Percentiles rank a stretch among this genome's conserved stretches.
phyloP scores from a whole-genome alignment of 495 filamentous ascomycete species.

The Xylaria acuta region DNA sequence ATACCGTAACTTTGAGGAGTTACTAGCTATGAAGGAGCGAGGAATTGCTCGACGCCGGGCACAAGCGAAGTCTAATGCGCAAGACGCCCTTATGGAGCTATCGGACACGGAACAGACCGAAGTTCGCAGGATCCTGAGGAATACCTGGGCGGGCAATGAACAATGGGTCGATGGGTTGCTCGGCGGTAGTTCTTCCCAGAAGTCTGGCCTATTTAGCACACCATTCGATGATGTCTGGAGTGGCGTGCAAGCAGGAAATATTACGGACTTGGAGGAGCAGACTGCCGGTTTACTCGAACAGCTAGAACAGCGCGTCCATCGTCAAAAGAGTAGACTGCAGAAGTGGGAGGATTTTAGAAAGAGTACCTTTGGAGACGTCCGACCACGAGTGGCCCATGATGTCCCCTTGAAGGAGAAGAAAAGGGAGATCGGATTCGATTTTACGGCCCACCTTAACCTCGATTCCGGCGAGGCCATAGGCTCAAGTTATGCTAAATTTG shows the following conservation, averaged over 20 bases:
- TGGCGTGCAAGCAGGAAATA: constrained; percentile 60
- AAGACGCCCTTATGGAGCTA: constrained; percentile 32
- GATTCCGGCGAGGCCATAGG: constrained; percentile 30
- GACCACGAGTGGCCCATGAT: constrained; percentile 22
- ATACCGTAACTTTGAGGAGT: constrained; percentile 63
- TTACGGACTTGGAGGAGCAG: constrained; percentile 56
- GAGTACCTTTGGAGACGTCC: constrained; percentile 50
- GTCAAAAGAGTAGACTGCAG: constrained; percentile 68
- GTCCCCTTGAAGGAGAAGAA: constrained; percentile 28
- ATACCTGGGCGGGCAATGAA: constrained; percentile 77
- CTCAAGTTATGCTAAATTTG: constrained; percentile 13
- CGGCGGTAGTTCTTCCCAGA: constrained; percentile 63
- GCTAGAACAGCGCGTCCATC: constrained; percentile 63
- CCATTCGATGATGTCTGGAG: constrained; percentile 73
- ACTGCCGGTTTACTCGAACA: constrained; percentile 62
- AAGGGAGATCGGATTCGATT: constrained; percentile 52
- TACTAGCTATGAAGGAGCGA: constrained; percentile 60
- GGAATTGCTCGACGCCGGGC: constrained; percentile 51
- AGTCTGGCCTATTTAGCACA: constrained; percentile 67
- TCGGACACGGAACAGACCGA: constrained; percentile 48
- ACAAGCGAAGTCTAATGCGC: constrained; percentile 40
- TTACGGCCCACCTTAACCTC: constrained; percentile 53
- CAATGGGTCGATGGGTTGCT: constrained; percentile 71
- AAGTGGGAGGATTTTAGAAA: constrained; percentile 75
- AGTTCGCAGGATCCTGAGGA: constrained; percentile 60